Evolutionary conservation across 75 land plant genomes (phyloP), one percentile per base, ranked within the genome.

Genomic region (Pinus albicaulis): DNA sequence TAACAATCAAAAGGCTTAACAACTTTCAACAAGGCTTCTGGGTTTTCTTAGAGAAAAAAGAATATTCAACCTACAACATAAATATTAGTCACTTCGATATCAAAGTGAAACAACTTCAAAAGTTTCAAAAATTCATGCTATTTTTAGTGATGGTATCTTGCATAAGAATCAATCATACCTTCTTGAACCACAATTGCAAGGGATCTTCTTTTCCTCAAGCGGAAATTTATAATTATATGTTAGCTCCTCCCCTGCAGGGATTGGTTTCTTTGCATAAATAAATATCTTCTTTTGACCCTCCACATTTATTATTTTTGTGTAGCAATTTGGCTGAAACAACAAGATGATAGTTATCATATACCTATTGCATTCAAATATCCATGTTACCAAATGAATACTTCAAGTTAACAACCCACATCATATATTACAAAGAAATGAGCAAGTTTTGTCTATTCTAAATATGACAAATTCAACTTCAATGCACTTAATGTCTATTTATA

Each of bases 171-270:
- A 20, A 11, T 1, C 77, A 61, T 86, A 95, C 99, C 89, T 96
- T 61, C 53, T 64, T 16, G 99, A 89, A 57, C 99, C 93, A 83
- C 99, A 96, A 71, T 88, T 84, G 81, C 99, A 96, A 2, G 98
- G 99, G 11, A 96, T 96, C 80, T 96, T 96, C 56, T 94, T 84
- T 71, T 92, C 98, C 80, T 96, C 99, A 56, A 90, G 77, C 0
- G 99, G 99, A 78, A 96, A 96, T 74, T 96, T 96, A 84, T 96
- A 96, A 71, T 96, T 91, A 76, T 96, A 96, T n/a, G 98, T 94
- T 16, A 96, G 81, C 84, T 96, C 99, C 81, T 96, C 99, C 36
- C 99, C 99, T 61, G 89, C 85, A 57, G 74, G 15, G 81, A 96
- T 96, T 7, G 77, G 87, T 44, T 93, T 82, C 79, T 96, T 96